Evolutionary conservation across 1,139 yeast species (phyloP), one percentile per base, ranked within the genome.

Genomic region (Lodderomyces parapsilosis): DNA sequence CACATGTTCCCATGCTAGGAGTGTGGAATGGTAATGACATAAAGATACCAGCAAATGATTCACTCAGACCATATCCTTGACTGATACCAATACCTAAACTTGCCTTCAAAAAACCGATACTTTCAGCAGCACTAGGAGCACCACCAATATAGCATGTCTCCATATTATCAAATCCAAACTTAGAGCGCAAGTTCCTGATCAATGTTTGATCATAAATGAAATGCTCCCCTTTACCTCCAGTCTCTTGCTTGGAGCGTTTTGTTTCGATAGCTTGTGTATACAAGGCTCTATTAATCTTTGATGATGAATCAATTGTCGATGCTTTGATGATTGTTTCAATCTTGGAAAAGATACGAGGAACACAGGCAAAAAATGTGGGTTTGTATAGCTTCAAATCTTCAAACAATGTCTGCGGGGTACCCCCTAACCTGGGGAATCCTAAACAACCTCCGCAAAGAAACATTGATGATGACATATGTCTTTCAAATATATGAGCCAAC

Each of bases 41-140:
- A 41, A 77, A 66, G 42, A 80, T 60, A n/a, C 89, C 91, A 5
- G 88, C 86, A 62, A 81, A 80, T 1, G 86, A 69, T 59, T 86
- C 95, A 4, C 94, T 86, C 47, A 84, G 67, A 1, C 95, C 95
- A 58, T 86, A 86, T 18, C 94, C 94, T 62, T 86, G 91, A 28
- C 70, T 60, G 43, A 85, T 57, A 18, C 84, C 85, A 43, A 76
- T 59, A 41, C 78, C 78, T 35, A 86, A 68, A 1, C 83, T 74
- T 11, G 82, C 78, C 56, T 78, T 81, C 55, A 86, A 63, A 58
- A 84, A 85, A 42, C 68, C 62, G 39, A 83, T 65, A 10, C 88
- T 81, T 31, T 76, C 80, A 19, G 76, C 71, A 18, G 85, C 66
- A 44, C 86, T 78, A 17, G 95, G 94, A 4, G 95, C 95, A 27